Conservation (phyloP, 2,329 filamentous ascomycete genomes). For the Pseudogymnoascus sp. region DNA sequence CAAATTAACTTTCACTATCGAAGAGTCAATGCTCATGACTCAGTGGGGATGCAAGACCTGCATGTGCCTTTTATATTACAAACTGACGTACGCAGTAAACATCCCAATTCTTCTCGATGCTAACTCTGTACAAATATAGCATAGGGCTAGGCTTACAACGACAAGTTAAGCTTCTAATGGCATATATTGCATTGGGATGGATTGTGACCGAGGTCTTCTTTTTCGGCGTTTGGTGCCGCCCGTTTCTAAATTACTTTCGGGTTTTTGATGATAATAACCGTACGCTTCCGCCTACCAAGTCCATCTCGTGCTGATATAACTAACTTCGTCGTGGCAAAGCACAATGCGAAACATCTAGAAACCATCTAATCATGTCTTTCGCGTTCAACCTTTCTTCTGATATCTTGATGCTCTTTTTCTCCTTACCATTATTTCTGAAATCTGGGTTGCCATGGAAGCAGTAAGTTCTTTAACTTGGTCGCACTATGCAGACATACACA, state of each 20-base stretch:
- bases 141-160: conserved; percentile 38
- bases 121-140: not conserved
- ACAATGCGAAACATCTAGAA: conserved; percentile 48
- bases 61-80: conserved; percentile 30
- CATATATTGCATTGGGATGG: conserved; percentile 40
- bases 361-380: conserved; percentile 51
- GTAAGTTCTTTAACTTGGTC: conserved; percentile 15
- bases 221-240: conserved; percentile 45
- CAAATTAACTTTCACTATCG: conserved; percentile 54
- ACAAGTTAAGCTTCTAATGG: conserved; percentile 41
- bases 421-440: conserved; percentile 38
- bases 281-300: conserved; percentile 14
- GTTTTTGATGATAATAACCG: conserved; percentile 43
- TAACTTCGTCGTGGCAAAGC: conserved; percentile 24
- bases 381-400: conserved; percentile 54
- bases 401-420: conserved; percentile 49
- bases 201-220: conserved; percentile 43
- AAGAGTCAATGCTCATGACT: conserved; percentile 52
- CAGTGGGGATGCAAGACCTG: conserved; percentile 50
- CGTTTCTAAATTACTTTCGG: conserved; percentile 44
- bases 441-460: conserved; percentile 15
- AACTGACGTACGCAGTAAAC: conserved; percentile 37
- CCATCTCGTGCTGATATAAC: not conserved
- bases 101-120: not conserved
- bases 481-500: conserved; percentile 33